Evolutionary conservation across 305 asterid genomes (phyloP).

Genomic region (Caryopteris hybrid): DNA sequence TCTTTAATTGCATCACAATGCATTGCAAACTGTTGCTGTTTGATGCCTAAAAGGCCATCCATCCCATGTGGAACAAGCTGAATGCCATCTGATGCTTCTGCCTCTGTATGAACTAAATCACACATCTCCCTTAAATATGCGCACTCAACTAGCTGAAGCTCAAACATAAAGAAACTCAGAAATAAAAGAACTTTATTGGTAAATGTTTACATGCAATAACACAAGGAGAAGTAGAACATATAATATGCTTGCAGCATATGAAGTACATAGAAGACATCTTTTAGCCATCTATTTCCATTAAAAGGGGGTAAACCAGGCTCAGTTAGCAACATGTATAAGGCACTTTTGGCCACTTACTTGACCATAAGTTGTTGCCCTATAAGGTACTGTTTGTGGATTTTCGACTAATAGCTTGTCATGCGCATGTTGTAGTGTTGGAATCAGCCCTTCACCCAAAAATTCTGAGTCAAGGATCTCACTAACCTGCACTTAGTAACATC

Average conservation of each 20-base stretch:
- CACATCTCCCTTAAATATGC: conserved; percentile 57
- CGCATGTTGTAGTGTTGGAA: conserved; percentile 95
- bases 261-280: neutral
- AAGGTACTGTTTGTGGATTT: conserved; percentile 82
- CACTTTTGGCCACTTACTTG: conserved; percentile 57
- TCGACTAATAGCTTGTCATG: conserved; percentile 78
- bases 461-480: conserved; percentile 94
- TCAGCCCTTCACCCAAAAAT: conserved; percentile 92
- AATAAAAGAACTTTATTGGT: neutral
- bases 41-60: conserved; percentile 41
- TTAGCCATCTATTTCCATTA: neutral
- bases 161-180: neutral
- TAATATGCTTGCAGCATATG: neutral
- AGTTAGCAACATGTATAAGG: conserved; percentile 3
- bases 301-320: neutral
- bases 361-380: conserved; percentile 70
- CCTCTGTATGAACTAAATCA: conserved; percentile 61
- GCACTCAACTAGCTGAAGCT: conserved; percentile 80
- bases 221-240: neutral
- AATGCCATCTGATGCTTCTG: conserved; percentile 56
- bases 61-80: conserved; percentile 67
- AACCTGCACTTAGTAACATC: conserved; percentile 46
- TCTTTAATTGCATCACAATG: conserved; percentile 77
- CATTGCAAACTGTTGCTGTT: conserved; percentile 69
- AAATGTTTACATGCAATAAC: neutral